Percentiles rank a stretch among this genome's conserved stretches.
Conservation (phyloP, 768 basidiomycete genomes). For the Kwoniella sp. region DNA sequence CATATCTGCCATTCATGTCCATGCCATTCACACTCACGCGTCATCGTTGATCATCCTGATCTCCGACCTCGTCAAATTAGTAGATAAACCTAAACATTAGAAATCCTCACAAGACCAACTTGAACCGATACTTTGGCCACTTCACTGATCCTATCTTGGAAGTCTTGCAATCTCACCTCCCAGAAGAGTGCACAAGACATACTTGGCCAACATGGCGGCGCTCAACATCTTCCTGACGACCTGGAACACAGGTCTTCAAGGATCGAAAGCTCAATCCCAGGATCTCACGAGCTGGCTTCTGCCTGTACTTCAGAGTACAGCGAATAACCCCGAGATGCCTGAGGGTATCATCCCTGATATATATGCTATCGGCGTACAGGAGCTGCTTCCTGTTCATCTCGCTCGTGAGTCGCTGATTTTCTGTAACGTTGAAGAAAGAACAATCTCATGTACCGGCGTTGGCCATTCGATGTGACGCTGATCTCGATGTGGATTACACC, state of each 20-base stretch:
- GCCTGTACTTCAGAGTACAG: constrained; percentile 66
- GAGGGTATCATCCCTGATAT: constrained; percentile 38
- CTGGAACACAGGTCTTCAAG: constrained; percentile 90
- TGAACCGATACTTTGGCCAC: no score
- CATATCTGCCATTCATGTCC: no score
- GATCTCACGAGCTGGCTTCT: constrained; percentile 90
- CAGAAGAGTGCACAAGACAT: neutral
- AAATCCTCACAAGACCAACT: no score
- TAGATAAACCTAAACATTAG: no score
- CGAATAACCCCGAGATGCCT: constrained; percentile 73
- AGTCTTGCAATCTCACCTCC: no score
- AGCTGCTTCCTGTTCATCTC: constrained; percentile 84
- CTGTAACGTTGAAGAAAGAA: neutral
- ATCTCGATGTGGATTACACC: neutral
- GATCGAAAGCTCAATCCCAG: constrained; percentile 60
- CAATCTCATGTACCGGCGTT: neutral
- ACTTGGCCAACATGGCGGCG: constrained; percentile 11
- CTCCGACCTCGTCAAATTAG: no score
- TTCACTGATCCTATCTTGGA: no score
- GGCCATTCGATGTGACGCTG: neutral
- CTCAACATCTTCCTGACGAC: constrained; percentile 58
- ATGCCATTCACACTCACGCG: no score
- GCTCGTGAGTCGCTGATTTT: constrained; percentile 64
- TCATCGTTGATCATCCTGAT: neutral
- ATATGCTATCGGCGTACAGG: constrained; percentile 85